A percentile compares a stretch with the other conserved stretches of the same genome.
Conservation (phyloP, 2,329 filamentous ascomycete genomes). For the Periconia sp. region DNA sequence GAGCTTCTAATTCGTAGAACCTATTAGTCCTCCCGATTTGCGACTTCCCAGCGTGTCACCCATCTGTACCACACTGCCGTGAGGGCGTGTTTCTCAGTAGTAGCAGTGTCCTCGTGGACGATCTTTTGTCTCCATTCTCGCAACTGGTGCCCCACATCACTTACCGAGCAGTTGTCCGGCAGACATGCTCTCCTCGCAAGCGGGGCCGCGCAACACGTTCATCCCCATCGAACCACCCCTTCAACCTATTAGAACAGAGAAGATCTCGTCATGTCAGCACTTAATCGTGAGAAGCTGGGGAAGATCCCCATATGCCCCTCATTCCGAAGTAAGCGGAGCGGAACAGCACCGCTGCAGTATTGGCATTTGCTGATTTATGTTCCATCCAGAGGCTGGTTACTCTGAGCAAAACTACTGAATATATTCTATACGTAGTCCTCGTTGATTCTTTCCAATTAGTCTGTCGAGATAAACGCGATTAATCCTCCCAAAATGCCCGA, state of each 20-base stretch:
- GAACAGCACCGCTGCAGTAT: not conserved
- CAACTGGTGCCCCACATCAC: constrained; percentile 6
- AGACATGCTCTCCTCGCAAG: not conserved
- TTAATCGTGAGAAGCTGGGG: not conserved
- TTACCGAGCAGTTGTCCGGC: constrained; percentile 1
- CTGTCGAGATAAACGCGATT: not conserved
- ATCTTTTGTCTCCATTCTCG: not conserved
- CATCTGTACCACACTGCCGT: no score
- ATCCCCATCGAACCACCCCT: not conserved
- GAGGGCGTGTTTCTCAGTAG: no score
- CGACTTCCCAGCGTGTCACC: no score
- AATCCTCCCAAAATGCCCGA: not conserved
- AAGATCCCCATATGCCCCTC: not conserved
- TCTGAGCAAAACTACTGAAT: no score
- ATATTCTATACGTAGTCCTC: not conserved
- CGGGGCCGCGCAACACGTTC: not conserved
- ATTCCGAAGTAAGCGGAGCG: not conserved
- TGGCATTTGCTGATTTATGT: no score
- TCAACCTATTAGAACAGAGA: not conserved
- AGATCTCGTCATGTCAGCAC: not conserved
- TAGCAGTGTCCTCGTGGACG: no score
- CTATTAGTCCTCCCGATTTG: no score
- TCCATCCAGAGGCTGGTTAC: no score
- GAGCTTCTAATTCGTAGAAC: no score
- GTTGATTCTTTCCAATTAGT: not conserved